Base-by-base conservation (phyloP, 768 basidiomycete species). In the Russula sp. region DNA sequence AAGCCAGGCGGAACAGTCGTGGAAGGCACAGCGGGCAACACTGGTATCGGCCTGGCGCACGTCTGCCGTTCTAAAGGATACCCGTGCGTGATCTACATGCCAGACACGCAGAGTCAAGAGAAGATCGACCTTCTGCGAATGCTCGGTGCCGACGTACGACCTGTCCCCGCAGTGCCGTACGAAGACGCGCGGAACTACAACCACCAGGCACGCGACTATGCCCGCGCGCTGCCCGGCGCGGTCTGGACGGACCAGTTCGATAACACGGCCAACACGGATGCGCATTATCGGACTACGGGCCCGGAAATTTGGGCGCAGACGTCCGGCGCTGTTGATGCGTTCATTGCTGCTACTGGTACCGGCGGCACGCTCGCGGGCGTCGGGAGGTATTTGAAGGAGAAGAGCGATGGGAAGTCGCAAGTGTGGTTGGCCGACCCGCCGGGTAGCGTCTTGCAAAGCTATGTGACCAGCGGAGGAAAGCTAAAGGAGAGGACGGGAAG, bases 71-170 rank as follows among this genome's bases (percentile, higher is more conserved):
- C 92, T 8, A 85, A 80, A 70, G 95, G 97, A 3, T 98, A 99
- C 80, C 91, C 88, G 74, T 98, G 97, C 75, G 96, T 99, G 11
- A 99, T 99, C 72, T 99, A 92, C 83, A 98, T 99, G 96, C 96
- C 96, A 34, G 80, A 97, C 74, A 93, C 89, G 5, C 91, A 97
- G 89, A 94, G 90, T 73, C 94, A 96, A 78, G 96, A 99, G 73
- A 99, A 99, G 80, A 97, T 98, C 60, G 96, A 99, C 76, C 85
- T 99, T 32, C 81, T 99, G 61, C 87, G 88, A 59, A 96, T 99
- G 96, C 84, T 99, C 26, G 97, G 97, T 32, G 96, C 97, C 5
- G 96, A 98, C 70, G 96, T 99, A 38, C 81, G 92, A 71, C 91
- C 97, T 38, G 97, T 99, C 2, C 94, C 97, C 20, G 95, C 96